Evolutionary conservation across 352 stramenopile genomes (phyloP).

Genomic region (Pythium utonaiense): DNA sequence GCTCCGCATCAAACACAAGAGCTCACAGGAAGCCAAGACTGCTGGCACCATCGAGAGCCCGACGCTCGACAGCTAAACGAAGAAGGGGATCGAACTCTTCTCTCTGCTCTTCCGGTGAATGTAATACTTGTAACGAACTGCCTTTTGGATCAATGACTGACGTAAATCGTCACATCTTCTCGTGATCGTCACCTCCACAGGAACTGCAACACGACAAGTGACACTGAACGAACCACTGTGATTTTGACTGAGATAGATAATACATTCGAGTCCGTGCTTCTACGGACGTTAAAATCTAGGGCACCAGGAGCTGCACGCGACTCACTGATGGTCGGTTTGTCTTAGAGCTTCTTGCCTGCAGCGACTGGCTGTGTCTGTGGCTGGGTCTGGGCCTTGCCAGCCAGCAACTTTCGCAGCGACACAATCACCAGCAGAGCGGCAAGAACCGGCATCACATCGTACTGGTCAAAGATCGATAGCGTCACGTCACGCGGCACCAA

Average conservation of each 20-base stretch:
- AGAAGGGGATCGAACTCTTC: neutral
- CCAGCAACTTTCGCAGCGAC: conserved; percentile 6
- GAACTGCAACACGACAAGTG: too few relatives aligned
- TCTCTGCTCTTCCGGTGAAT: too few relatives aligned
- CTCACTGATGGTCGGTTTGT: neutral
- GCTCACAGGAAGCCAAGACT: neutral
- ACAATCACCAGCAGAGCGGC: conserved; percentile 9
- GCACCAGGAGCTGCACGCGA: neutral
- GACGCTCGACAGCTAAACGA: neutral
- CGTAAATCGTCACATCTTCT: too few relatives aligned
- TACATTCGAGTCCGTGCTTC: neutral
- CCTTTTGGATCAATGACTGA: neutral
- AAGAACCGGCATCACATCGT: conserved; percentile 9
- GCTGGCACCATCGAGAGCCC: conserved; percentile 15
- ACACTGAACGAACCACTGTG: neutral
- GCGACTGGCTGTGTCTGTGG: neutral
- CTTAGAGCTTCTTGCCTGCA: conserved; percentile 9
- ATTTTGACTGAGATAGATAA: neutral
- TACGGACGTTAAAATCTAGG: neutral
- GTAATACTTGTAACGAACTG: neutral
- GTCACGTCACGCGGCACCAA: conserved; percentile 22
- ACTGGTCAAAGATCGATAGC: conserved; percentile 21
- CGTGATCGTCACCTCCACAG: too few relatives aligned
- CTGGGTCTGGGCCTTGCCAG: neutral
- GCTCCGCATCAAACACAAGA: conserved; percentile 10